Conservation (phyloP, 73 alveolate genomes). For the Durusdinium trenchii region DNA sequence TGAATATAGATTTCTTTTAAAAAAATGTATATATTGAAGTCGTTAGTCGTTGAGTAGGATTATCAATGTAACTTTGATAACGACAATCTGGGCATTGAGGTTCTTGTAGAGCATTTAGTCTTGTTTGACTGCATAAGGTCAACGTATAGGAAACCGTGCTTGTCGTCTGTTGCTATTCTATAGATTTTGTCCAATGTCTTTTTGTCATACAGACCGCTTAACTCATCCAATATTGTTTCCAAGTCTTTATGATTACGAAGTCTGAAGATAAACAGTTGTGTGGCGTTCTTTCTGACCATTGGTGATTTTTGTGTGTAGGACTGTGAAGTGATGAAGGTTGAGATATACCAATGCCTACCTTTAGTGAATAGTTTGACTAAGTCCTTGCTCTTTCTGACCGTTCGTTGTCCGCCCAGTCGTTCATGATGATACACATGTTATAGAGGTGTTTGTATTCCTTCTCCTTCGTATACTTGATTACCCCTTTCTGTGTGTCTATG, state of each 20-base stretch:
- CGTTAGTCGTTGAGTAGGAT: too few relatives aligned
- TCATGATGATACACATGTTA: background rate
- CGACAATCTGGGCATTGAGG: too few relatives aligned
- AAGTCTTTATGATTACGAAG: background rate
- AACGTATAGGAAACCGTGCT: too few relatives aligned
- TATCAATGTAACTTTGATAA: too few relatives aligned
- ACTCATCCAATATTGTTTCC: background rate
- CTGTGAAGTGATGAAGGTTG: background rate
- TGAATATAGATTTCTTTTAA: too few relatives aligned
- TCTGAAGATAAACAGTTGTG: background rate
- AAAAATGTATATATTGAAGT: too few relatives aligned
- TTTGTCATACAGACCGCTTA: background rate
- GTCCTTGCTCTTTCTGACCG: background rate
- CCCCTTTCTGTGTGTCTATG: background rate
- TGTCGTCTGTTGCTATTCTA: too few relatives aligned
- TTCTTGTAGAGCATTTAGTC: too few relatives aligned
- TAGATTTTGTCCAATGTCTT: too few relatives aligned
- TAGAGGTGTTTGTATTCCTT: background rate
- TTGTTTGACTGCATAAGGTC: too few relatives aligned
- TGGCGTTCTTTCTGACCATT: background rate
- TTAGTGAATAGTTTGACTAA: background rate
- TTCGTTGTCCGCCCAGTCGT: constrained; percentile 9
- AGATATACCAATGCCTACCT: constrained; percentile 18
- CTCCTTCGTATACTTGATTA: background rate
- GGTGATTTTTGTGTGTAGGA: background rate